Conservation (phyloP, 805 yeast genomes). For the Candida jianshihensis region DNA sequence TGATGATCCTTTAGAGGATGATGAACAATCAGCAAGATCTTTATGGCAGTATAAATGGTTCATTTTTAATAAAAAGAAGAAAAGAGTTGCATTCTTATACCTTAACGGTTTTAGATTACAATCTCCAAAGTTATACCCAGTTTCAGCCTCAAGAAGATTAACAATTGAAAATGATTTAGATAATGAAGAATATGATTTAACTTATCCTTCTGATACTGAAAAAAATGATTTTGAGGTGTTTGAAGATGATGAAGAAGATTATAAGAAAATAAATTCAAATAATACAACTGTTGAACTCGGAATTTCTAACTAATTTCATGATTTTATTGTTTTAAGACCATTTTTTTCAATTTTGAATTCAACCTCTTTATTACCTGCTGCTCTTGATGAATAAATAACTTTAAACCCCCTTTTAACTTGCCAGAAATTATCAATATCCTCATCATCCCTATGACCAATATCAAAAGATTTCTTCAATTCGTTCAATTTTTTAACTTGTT, state of each 20-base stretch:
- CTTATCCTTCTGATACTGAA: conserved; percentile 29
- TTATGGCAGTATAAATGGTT: conserved; percentile 72
- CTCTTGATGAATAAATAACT: conserved; percentile 33
- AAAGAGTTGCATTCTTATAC: conserved; percentile 83
- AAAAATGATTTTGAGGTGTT: conserved; percentile 6
- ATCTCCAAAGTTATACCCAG: conserved; percentile 30
- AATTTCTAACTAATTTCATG: not conserved
- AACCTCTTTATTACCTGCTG: conserved; percentile 8
- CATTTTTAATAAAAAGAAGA: conserved; percentile 82
- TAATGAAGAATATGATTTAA: conserved; percentile 40
- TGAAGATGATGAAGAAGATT: conserved; percentile 19
- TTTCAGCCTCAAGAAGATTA: conserved; percentile 19
- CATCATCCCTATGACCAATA: not conserved
- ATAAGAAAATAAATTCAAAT: not conserved
- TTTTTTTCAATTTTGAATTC: conserved; percentile 20
- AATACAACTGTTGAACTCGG: not conserved
- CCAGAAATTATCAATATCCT: conserved; percentile 13
- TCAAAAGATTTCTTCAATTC: conserved; percentile 1
- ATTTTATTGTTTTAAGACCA: conserved; percentile 9
- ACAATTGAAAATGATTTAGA: conserved; percentile 32
- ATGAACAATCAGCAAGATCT: conserved; percentile 24
- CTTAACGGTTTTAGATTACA: conserved; percentile 46
- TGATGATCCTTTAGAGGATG: conserved; percentile 33
- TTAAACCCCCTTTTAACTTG: conserved; percentile 27
- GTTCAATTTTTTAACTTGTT: conserved; percentile 24